Conservation (phyloP, 257 asterid species). For the Leonotis leonurus region DNA sequence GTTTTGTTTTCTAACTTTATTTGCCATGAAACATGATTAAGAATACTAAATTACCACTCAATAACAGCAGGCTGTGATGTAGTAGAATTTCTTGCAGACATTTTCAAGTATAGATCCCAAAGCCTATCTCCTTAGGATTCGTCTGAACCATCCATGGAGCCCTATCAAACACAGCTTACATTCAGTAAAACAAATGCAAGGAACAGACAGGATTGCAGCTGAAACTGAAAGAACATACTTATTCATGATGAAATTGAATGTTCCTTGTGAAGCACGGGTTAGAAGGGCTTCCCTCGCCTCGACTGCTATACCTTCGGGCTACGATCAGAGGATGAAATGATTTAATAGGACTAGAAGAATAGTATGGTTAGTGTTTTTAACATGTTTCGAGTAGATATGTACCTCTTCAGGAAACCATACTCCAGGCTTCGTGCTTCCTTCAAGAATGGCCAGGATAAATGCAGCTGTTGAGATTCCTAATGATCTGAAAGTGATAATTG, state of each 20-base stretch:
- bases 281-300: conserved; percentile 85
- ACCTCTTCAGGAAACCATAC: conserved; percentile 99
- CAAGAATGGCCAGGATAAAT: conserved; percentile 77
- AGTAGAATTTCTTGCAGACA: neutral
- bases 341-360: neutral
- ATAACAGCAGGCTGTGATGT: neutral
- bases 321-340: conserved; percentile 11
- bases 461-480: conserved; percentile 83
- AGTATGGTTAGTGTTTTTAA: neutral
- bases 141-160: conserved; percentile 99
- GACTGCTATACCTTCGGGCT: conserved; percentile 78
- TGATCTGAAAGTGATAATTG: conserved; percentile 41
- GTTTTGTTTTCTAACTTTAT: neutral
- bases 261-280: conserved; percentile 69
- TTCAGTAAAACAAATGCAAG: neutral
- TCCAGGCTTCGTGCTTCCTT: conserved; percentile 87
- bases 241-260: conserved; percentile 62
- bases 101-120: conserved; percentile 57
- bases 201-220: neutral
- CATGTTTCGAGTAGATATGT: conserved; percentile 22
- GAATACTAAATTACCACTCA: neutral
- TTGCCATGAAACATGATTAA: neutral
- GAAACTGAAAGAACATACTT: conserved; percentile 26
- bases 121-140: conserved; percentile 76
- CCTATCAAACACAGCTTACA: conserved; percentile 26